phyloP scores from a whole-genome alignment of 164 flowering plant genomes.

The Stephania japonica region DNA sequence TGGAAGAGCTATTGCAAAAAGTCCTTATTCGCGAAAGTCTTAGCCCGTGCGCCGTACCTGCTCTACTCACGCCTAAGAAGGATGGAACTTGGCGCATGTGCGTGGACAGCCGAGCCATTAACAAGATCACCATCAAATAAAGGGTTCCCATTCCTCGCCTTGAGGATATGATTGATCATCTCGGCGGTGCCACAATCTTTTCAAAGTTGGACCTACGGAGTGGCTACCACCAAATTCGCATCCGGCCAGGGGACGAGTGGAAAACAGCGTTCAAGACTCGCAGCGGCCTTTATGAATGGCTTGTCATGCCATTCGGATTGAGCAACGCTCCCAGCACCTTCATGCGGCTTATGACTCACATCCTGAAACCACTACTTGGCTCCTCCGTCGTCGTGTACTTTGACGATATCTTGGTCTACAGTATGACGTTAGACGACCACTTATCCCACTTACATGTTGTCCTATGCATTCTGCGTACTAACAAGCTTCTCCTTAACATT shows the following conservation, averaged over 20 bases:
- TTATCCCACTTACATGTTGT: too few species aligned
- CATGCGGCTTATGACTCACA: background rate
- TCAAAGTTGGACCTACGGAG: background rate
- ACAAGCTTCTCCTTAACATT: too few species aligned
- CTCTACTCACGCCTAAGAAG: background rate
- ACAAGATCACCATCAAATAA: background rate
- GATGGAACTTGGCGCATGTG: background rate
- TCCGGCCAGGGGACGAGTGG: background rate
- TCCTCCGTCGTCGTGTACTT: background rate
- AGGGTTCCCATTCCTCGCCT: background rate
- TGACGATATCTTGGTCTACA: background rate
- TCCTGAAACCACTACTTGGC: background rate
- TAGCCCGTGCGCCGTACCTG: background rate
- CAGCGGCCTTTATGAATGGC: background rate
- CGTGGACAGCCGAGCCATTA: background rate
- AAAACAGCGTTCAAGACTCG: background rate
- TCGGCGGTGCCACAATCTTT: background rate
- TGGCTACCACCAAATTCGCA: background rate
- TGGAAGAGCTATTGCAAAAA: too few species aligned
- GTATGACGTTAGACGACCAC: too few species aligned
- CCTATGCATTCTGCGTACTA: too few species aligned
- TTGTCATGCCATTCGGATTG: conserved; percentile 1
- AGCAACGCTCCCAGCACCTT: background rate
- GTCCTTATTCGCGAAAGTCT: background rate
- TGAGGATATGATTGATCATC: background rate